These are phyloP conservation scores for Penicillium coffeae DNA, from an alignment of 495 filamentous ascomycete species.

Conservation along the genomic window DNA sequence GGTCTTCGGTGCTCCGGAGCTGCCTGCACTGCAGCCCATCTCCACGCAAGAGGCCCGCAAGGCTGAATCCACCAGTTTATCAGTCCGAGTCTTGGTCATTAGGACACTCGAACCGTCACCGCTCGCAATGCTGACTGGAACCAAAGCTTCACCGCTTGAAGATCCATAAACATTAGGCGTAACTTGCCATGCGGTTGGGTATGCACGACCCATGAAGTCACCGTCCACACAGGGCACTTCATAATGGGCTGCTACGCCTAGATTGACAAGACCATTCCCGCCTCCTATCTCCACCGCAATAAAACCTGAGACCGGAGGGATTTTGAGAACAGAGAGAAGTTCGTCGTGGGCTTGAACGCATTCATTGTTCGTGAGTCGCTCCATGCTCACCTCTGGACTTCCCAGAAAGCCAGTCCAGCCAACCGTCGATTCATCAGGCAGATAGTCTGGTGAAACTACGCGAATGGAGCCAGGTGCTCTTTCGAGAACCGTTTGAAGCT, in stretches of 20 bases:
- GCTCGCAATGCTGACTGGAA: slow-evolving; percentile 33
- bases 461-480: slow-evolving; percentile 9
- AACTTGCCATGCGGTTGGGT: slow-evolving; percentile 32
- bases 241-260: slow-evolving; percentile 25
- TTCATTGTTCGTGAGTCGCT: slow-evolving; percentile 30
- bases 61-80: slow-evolving; percentile 28
- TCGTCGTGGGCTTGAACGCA: slow-evolving; percentile 24
- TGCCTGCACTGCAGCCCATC: slow-evolving; percentile 31
- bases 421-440: slow-evolving; percentile 16
- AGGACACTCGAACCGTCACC: slow-evolving; percentile 34
- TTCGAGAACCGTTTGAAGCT: slow-evolving; percentile 8
- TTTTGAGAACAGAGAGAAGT: slow-evolving; percentile 26
- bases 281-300: slow-evolving; percentile 37
- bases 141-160: slow-evolving; percentile 21
- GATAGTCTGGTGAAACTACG: slow-evolving; percentile 16
- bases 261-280: slow-evolving; percentile 32
- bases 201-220: slow-evolving; percentile 36
- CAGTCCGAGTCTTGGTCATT: slow-evolving; percentile 34
- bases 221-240: slow-evolving; percentile 33
- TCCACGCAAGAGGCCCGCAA: slow-evolving; percentile 30
- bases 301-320: slow-evolving; percentile 24
- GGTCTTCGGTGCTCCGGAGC: slow-evolving; percentile 26
- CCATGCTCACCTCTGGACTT: slow-evolving; percentile 27
- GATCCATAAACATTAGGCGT: slow-evolving; percentile 28
- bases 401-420: slow-evolving; percentile 29